Conservation (phyloP, 1,284 basidiomycete species). For the Ustilago tritici region DNA sequence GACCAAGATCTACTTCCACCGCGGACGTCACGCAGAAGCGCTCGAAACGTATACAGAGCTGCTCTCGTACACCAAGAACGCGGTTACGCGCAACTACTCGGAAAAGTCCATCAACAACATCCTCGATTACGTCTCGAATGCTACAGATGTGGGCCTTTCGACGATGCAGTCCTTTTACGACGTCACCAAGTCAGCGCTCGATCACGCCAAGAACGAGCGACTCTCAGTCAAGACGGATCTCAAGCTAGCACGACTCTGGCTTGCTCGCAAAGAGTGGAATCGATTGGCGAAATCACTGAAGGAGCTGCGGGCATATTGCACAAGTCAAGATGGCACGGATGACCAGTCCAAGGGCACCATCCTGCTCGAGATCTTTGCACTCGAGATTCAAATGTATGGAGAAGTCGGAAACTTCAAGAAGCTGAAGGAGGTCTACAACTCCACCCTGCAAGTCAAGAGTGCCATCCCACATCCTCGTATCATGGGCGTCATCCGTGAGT, state of each 20-base stretch:
- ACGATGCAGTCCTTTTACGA: conserved; percentile 95
- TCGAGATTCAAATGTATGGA: conserved; percentile 99
- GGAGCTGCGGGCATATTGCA: conserved; percentile 72
- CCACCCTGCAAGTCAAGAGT: conserved; percentile 89
- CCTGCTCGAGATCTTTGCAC: conserved; percentile 95
- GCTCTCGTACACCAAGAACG: conserved; percentile 80
- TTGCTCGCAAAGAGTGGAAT: conserved; percentile 90
- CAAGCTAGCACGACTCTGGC: conserved; percentile 96
- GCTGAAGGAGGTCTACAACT: conserved; percentile 96
- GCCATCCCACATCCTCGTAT: conserved; percentile 98
- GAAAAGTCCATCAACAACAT: conserved; percentile 99
- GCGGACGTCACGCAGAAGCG: conserved; percentile 82
- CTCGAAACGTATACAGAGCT: conserved; percentile 86
- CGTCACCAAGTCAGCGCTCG: conserved; percentile 86
- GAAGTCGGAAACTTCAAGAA: conserved; percentile 95
- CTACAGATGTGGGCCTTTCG: conserved; percentile 80
- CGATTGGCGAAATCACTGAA: conserved; percentile 76
- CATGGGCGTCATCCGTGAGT: conserved; percentile 98
- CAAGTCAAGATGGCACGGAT: conserved; percentile 76
- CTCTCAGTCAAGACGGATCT: conserved; percentile 94
- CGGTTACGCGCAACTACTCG: conserved; percentile 67
- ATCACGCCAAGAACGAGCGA: conserved; percentile 96
- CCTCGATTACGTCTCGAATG: conserved; percentile 90
- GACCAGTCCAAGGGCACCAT: conserved; percentile 91
- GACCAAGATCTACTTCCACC: conserved; percentile 91